Evolutionary conservation across 495 filamentous ascomycete species (phyloP).

Genomic region (Schizothecium vesticola): DNA sequence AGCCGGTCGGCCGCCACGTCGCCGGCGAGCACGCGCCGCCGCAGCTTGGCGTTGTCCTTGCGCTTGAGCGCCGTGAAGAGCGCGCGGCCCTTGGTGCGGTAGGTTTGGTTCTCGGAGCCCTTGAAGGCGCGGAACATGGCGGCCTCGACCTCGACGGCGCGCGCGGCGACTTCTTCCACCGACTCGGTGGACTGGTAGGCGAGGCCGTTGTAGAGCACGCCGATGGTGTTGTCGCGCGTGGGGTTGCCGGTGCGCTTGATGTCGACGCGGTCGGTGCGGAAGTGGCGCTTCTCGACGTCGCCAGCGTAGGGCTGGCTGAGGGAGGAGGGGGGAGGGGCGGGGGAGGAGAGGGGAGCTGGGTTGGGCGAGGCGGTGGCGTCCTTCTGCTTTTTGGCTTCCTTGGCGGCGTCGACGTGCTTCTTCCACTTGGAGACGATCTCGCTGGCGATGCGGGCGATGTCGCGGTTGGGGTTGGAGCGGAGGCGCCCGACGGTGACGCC

Average conservation of each 20-base stretch:
- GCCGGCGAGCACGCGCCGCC: slow-evolving; percentile 65
- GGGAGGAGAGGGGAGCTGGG: slow-evolving; percentile 34
- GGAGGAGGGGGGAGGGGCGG: slow-evolving; percentile 37
- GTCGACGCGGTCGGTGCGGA: slow-evolving; percentile 74
- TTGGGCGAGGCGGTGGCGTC: slow-evolving; percentile 31
- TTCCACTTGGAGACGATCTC: slow-evolving; percentile 89
- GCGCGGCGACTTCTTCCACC: slow-evolving; percentile 53
- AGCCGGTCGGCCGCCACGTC: slow-evolving; percentile 66
- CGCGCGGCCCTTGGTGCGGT: slow-evolving; percentile 81
- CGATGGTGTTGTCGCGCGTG: slow-evolving; percentile 73
- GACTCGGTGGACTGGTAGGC: slow-evolving; percentile 54
- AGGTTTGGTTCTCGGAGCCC: slow-evolving; percentile 59
- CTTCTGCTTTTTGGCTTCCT: slow-evolving; percentile 52
- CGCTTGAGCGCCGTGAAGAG: slow-evolving; percentile 92
- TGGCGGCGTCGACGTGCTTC: slow-evolving; percentile 65
- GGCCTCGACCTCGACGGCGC: slow-evolving; percentile 65
- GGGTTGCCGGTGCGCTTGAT: slow-evolving; percentile 61
- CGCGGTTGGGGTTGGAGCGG: slow-evolving; percentile 65
- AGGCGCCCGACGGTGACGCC: slow-evolving; percentile 84
- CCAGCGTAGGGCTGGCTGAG: slow-evolving; percentile 59
- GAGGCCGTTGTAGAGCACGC: slow-evolving; percentile 85
- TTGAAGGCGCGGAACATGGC: slow-evolving; percentile 62
- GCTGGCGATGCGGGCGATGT: slow-evolving; percentile 65
- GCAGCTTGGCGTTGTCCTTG: slow-evolving; percentile 73
- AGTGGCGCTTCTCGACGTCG: slow-evolving; percentile 69